Evolutionary conservation across 345 rosid genomes (phyloP), one percentile per base, ranked within the genome.

Genomic region (Jatropha curcas): DNA sequence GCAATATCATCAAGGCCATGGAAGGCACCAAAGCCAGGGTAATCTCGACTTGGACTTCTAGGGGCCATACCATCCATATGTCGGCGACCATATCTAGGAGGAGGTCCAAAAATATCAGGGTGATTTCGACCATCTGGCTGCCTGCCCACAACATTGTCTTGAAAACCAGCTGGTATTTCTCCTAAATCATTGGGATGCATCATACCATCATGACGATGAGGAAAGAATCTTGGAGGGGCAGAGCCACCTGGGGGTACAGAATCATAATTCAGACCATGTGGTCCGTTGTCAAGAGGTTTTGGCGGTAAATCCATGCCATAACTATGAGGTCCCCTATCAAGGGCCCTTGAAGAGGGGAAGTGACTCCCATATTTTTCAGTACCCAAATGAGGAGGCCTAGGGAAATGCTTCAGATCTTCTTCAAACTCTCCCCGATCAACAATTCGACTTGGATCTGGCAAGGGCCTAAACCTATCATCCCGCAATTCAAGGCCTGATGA

Each of bases 41-140:
- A 80, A 68, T 88, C 90, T 74, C 92, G 79, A 37, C 70, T 80
- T 4, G 91, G 91, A 80, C 90, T 88, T 74, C 91, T 78, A 56
- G 86, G 74, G 71, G 76, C 75, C 68, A 81, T 76, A 66, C 76
- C 80, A 75, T 81, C 87, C 81, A 80, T 60, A 77, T 63, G 75
- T 24, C 59, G 80, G 46, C 74, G 76, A 74, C 83, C 86, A 77
- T 77, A 82, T 60, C 87, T 77, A 69, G 84, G 77, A 64, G 63
- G 71, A 14, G 78, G 70, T 31, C 86, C 88, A 79, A 62, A 73
- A 79, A 80, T 81, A 56, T 84, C 83, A 8, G 65, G 66, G 71
- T 50, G 82, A 70, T 35, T 28, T 35, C 45, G 80, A 51, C 66
- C 74, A 62, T 84, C 88, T 56, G 80, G 73, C 35, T 45, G 69